These are phyloP conservation scores for Quercus lobata DNA, from an alignment of 331 rosid species.

Conservation along the genomic window DNA sequence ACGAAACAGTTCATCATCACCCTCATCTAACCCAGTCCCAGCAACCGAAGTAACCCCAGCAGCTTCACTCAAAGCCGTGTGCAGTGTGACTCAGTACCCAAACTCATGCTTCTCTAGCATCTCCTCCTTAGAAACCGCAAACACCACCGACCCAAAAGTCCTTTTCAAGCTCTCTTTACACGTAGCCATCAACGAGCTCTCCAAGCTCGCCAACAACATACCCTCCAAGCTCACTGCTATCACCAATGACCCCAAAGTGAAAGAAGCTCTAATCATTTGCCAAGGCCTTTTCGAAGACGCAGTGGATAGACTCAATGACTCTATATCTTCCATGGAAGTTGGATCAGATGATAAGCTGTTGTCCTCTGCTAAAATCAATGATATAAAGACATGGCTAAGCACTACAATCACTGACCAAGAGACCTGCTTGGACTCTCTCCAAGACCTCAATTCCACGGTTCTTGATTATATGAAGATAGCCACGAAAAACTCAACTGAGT, in stretches of 20 bases:
- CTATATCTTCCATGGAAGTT: slow-evolving; percentile 36
- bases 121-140: slow-evolving; percentile 41
- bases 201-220: slow-evolving; percentile 26
- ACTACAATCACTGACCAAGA: slow-evolving; percentile 60
- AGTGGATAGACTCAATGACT: slow-evolving; percentile 54
- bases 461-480: slow-evolving; percentile 14
- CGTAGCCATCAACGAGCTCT: slow-evolving; percentile 61
- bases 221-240: slow-evolving; percentile 13
- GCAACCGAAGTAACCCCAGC: slow-evolving; percentile 47
- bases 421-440: slow-evolving; percentile 59
- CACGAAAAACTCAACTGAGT: slow-evolving; percentile 64
- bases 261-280: slow-evolving; percentile 40
- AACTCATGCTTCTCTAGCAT: slow-evolving; percentile 60
- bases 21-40: slow-evolving; percentile 21
- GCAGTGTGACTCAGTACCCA: slow-evolving; percentile 72
- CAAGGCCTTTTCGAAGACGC: slow-evolving; percentile 45
- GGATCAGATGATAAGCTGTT: slow-evolving; percentile 4
- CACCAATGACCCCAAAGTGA: slow-evolving; percentile 10
- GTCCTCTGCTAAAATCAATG: slow-evolving; percentile 30
- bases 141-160: slow-evolving; percentile 60
- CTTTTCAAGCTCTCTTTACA: slow-evolving; percentile 76
- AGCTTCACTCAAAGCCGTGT: slow-evolving; percentile 60
- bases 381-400: slow-evolving; percentile 71
- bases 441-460: slow-evolving; percentile 50
- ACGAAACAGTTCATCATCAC: slow-evolving; percentile 33